Base-by-base conservation (phyloP, 2,329 filamentous ascomycete genomes). In the Fonsecaea monophora region DNA sequence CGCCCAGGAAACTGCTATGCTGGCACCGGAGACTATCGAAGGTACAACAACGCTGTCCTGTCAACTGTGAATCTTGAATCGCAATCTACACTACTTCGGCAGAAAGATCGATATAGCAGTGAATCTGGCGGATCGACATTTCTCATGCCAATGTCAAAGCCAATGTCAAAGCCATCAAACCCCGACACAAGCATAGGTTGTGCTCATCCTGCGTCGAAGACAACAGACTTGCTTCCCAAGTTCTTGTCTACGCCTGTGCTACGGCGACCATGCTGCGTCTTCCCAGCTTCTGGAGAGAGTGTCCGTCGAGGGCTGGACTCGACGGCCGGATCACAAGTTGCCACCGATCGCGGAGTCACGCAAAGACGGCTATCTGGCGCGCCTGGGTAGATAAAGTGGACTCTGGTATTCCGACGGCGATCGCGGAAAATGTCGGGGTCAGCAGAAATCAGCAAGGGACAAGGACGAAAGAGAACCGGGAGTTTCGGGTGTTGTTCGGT, bases 401-500 rank as follows among this genome's bases (percentile, higher is more conserved):
- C 9, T 50, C 12, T 25, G 18, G 45, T 13, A 4, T 30, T 10
- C 25, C 45, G 21, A 21, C 42, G n/a, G 8, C 25, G 8, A 30
- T 21, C 10, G 30, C 59, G 59, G 59, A 61, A 61, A 50, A 61
- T 54, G 12, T 53, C 59, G 59, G 59, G 40, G 45, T 42, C 18
- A 18, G 15, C 42, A 60, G n/a, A 9, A 18, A 18, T 18, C 32
- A 61, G 48, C 21, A 45, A 9, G 25, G 45, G 32, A 18, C 35
- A 15, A 6, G 48, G 21, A 37, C 59, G 45, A 53, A 54, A 37
- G 21, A 42, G n/a, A 50, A 40, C 32, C 59, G 48, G 59, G 25
- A 32, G 48, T 2, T 18, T 62, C 60, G 60, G 60, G 21, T 62
- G 56, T 62, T 40, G 60, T 62, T 62, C 60, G 60, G 60, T 30